Evolutionary conservation across 2,329 filamentous ascomycete genomes (phyloP).

Genomic region (Elsinoe australis): DNA sequence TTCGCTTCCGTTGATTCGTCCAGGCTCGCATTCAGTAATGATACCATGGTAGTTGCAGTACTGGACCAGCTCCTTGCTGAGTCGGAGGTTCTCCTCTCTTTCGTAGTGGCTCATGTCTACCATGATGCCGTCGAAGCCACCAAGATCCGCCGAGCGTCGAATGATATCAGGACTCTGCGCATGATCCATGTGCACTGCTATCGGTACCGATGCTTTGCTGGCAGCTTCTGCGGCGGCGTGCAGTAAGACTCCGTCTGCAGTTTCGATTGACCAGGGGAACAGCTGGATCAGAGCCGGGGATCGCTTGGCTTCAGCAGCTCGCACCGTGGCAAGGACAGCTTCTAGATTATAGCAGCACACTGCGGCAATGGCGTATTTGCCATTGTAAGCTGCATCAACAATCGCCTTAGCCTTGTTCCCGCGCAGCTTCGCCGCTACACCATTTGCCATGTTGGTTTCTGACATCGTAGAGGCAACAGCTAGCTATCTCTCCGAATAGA

Average conservation of each 20-base stretch:
- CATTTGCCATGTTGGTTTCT: no score
- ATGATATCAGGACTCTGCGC: constrained; percentile 24
- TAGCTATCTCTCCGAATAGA: no score
- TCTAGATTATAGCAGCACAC: constrained; percentile 23
- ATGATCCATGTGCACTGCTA: constrained; percentile 29
- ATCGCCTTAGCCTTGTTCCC: not conserved
- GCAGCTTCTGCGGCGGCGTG: constrained; percentile 25
- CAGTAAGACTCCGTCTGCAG: constrained; percentile 25
- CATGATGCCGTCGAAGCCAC: constrained; percentile 30
- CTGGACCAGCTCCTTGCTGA: constrained; percentile 26
- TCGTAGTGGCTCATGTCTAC: constrained; percentile 32
- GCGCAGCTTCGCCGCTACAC: no score
- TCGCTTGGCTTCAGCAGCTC: constrained; percentile 27
- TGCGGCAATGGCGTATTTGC: not conserved
- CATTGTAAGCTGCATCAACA: not conserved
- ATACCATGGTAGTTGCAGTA: constrained; percentile 28
- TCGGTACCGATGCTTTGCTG: constrained; percentile 24
- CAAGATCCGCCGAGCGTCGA: constrained; percentile 23
- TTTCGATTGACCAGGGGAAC: constrained; percentile 28
- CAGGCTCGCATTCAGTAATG: constrained; percentile 29
- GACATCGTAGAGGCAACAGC: no score
- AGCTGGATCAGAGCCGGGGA: constrained; percentile 27
- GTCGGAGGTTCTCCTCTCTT: constrained; percentile 27
- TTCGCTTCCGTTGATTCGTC: constrained; percentile 30
- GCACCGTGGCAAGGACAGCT: constrained; percentile 25